Conservation (phyloP, 768 basidiomycete genomes). For the Harrya chromipes region DNA sequence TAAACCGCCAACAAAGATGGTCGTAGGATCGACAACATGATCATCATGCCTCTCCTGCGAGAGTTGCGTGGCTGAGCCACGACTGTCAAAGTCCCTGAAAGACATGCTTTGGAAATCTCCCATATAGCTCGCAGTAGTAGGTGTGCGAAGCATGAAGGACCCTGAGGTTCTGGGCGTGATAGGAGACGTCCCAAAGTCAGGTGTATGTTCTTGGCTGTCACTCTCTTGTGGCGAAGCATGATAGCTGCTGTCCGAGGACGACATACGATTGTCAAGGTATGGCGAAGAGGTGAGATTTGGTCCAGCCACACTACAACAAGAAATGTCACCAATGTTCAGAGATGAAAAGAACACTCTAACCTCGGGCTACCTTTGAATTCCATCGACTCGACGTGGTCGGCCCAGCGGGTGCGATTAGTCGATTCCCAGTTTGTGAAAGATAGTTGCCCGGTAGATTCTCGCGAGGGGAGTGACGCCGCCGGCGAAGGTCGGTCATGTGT, state of each 20-base stretch:
- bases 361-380: conserved; percentile 12
- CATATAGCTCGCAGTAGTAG: conserved; percentile 37
- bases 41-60: conserved; percentile 28
- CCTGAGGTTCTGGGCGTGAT: conserved; percentile 50
- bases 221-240: conserved; percentile 13
- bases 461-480: conserved; percentile 16
- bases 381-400: conserved; percentile 9
- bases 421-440: conserved; percentile 29
- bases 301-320: conserved; percentile 10
- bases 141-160: conserved; percentile 49
- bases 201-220: conserved; percentile 41
- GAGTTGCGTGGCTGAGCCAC: conserved; percentile 18
- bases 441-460: conserved; percentile 28
- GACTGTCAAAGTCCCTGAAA: conserved; percentile 22
- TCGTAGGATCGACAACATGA: conserved; percentile 57
- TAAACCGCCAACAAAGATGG: conserved; percentile 76
- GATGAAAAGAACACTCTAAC: conserved; percentile 9
- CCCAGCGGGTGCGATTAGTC: conserved; percentile 21
- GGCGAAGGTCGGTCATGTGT: conserved; percentile 25
- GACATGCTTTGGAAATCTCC: conserved; percentile 33
- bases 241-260: conserved; percentile 19
- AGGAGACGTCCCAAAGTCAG: conserved; percentile 46
- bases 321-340: conserved; percentile 3
- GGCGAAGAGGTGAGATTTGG: conserved; percentile 12
- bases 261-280: conserved; percentile 8